Evolutionary conservation across 768 basidiomycete genomes (phyloP).

Genomic region (Rhodotorula kratochvilovae): DNA sequence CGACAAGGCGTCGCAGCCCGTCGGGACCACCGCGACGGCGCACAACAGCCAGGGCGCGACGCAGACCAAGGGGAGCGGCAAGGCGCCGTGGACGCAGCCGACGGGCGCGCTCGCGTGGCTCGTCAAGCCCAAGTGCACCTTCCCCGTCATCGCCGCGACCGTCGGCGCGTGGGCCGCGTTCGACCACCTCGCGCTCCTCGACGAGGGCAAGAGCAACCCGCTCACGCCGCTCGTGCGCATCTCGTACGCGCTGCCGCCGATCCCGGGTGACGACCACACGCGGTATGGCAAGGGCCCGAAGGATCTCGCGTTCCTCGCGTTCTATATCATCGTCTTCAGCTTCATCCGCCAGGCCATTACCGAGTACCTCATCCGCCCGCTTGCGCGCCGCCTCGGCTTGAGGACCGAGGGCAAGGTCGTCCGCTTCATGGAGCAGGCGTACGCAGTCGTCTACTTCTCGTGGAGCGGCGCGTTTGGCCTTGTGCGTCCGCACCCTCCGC

Average conservation of each 20-base stretch:
- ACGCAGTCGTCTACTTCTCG: conserved; percentile 75
- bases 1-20: background rate
- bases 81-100: conserved; percentile 8
- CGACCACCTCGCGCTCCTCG: conserved; percentile 57
- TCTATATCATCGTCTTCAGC: conserved; percentile 82
- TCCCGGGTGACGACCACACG: conserved; percentile 52
- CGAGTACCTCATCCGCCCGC: conserved; percentile 60
- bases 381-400: conserved; percentile 70
- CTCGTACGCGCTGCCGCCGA: conserved; percentile 59
- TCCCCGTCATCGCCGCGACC: conserved; percentile 63
- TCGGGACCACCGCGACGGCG: background rate
- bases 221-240: conserved; percentile 68
- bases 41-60: background rate
- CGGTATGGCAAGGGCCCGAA: conserved; percentile 57
- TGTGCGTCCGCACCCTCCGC: conserved; percentile 53
- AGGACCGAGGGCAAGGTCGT: conserved; percentile 63
- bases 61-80: too few relatives aligned
- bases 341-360: conserved; percentile 74
- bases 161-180: conserved; percentile 63
- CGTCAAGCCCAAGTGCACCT: conserved; percentile 48
- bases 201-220: conserved; percentile 56
- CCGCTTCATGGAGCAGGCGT: conserved; percentile 86
- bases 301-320: conserved; percentile 74
- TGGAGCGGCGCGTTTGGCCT: conserved; percentile 69
- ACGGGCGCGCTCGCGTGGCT: conserved; percentile 32